Evolutionary conservation across 2,329 filamentous ascomycete species (phyloP).

Genomic region (Cladosporium sp.): DNA sequence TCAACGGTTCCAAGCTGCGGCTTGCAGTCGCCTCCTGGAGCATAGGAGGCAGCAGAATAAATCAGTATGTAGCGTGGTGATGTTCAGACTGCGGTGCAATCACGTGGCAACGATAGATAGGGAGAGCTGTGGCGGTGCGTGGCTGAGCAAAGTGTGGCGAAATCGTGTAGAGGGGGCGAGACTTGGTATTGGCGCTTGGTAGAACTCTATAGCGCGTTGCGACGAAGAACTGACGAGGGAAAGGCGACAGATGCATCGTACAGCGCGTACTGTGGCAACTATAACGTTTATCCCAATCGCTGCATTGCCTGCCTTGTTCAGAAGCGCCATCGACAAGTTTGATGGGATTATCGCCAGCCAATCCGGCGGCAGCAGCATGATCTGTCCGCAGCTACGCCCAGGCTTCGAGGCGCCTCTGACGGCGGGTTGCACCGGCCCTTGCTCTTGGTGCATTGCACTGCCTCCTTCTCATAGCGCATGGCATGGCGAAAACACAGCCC

Average conservation of each 20-base stretch:
- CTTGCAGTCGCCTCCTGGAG: background rate
- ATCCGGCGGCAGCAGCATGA: background rate
- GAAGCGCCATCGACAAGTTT: background rate
- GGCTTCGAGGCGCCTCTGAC: slow-evolving; percentile 1
- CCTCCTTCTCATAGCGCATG: slow-evolving; percentile 4
- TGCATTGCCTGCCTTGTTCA: background rate
- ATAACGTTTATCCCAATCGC: background rate
- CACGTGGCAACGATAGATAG: background rate
- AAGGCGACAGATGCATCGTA: too few relatives aligned
- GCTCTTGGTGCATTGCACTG: slow-evolving; percentile 2
- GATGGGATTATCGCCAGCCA: background rate
- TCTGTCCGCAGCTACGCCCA: background rate
- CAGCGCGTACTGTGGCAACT: background rate
- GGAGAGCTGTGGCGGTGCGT: background rate
- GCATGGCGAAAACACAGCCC: slow-evolving; percentile 7
- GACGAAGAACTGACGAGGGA: too few relatives aligned
- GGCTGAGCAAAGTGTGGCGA: background rate
- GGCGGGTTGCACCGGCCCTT: background rate
- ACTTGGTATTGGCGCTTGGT: background rate
- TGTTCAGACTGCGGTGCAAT: background rate
- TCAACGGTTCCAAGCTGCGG: background rate
- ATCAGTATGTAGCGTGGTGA: background rate
- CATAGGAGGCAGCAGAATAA: background rate
- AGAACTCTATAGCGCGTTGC: background rate
- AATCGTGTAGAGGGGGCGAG: background rate